Percentiles rank a stretch among this genome's conserved stretches.
phyloP scores from a whole-genome alignment of 768 basidiomycete species.

The Boletus fagicola region DNA sequence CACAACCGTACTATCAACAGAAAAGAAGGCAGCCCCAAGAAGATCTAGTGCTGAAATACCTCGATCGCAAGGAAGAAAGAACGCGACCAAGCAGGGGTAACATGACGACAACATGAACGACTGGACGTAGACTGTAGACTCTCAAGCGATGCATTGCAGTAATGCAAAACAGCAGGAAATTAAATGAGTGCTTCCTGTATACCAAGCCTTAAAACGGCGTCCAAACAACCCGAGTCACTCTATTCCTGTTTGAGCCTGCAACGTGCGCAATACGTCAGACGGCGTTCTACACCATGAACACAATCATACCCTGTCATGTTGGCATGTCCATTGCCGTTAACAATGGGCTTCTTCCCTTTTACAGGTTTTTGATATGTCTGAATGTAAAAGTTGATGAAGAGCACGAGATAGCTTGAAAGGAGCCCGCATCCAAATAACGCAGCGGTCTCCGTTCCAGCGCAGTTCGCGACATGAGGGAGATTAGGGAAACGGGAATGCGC shows the following conservation, averaged over 20 bases:
- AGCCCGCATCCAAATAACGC: conserved; percentile 88
- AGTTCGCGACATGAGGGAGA: conserved; percentile 75
- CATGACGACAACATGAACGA: conserved; percentile 15
- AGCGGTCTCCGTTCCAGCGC: conserved; percentile 85
- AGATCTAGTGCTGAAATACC: conserved; percentile 18
- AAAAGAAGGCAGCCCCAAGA: conserved; percentile 4
- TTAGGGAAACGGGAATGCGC: conserved; percentile 56
- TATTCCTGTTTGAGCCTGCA: conserved; percentile 37
- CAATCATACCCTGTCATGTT: conserved; percentile 34
- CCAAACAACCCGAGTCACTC: conserved; percentile 1
- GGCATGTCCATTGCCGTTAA: conserved; percentile 48
- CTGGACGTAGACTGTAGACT: conserved; percentile 15
- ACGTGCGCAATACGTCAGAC: conserved; percentile 2
- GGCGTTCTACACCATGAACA: background rate
- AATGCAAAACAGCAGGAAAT: conserved; percentile 7
- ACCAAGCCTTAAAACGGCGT: background rate
- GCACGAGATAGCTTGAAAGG: conserved; percentile 84
- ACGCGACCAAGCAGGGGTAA: conserved; percentile 14
- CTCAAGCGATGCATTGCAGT: conserved; percentile 6
- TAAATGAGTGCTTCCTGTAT: conserved; percentile 12
- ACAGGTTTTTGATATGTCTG: conserved; percentile 75
- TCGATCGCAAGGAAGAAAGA: conserved; percentile 12
- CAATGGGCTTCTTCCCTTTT: conserved; percentile 31
- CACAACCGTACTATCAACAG: conserved; percentile 13
- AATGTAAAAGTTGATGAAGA: conserved; percentile 96